Evolutionary conservation across 495 filamentous ascomycete genomes (phyloP).

Genomic region (Penicillium daleae): DNA sequence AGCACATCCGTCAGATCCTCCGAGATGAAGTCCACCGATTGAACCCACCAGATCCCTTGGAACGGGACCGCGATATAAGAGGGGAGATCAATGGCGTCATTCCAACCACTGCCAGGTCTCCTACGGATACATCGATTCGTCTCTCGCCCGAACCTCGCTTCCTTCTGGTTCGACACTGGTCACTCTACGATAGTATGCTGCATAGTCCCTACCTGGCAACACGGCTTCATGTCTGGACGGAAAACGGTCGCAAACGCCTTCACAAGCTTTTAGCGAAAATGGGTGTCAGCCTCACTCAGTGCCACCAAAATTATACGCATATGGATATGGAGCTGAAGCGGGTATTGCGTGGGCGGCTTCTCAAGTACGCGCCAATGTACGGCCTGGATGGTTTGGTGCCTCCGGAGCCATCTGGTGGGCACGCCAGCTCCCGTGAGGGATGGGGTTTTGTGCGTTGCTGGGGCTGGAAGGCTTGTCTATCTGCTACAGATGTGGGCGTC

Average conservation of each 20-base stretch:
- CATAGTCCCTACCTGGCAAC: conserved; percentile 96
- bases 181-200: conserved; percentile 96
- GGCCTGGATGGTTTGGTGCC: conserved; percentile 92
- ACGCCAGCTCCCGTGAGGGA: conserved; percentile 65
- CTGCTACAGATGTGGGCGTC: conserved; percentile 87
- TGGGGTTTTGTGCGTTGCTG: conserved; percentile 98
- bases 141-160: conserved; percentile 94
- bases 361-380: conserved; percentile 89
- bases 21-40: conserved; percentile 93
- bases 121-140: conserved; percentile 90
- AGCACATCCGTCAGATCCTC: conserved; percentile 79
- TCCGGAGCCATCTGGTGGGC: conserved; percentile 53
- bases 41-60: conserved; percentile 76
- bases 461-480: conserved; percentile 95
- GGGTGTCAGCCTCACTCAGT: conserved; percentile 92
- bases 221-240: conserved; percentile 91
- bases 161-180: conserved; percentile 93
- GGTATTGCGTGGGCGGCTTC: conserved; percentile 78
- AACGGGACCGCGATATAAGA: conserved; percentile 54
- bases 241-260: conserved; percentile 83
- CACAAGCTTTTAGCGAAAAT: conserved; percentile 97
- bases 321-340: conserved; percentile 98
- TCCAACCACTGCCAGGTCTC: conserved; percentile 82
- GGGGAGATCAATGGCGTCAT: conserved; percentile 74
- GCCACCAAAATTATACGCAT: conserved; percentile 93